Conservation (phyloP, 805 yeast species). For the Lipomyces spencermartinsiae region DNA sequence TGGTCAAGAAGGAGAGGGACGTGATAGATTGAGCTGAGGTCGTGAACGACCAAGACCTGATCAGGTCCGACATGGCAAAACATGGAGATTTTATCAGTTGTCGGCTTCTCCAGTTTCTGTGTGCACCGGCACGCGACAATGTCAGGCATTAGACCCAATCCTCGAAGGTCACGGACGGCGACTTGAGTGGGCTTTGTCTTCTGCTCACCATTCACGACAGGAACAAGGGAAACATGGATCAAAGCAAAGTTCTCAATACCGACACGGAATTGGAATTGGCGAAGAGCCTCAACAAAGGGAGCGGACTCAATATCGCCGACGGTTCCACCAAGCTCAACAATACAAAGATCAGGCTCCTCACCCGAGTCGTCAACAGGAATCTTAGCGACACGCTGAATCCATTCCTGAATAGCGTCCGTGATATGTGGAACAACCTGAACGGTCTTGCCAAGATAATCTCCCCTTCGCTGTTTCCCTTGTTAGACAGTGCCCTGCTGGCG, state of each 20-base stretch:
- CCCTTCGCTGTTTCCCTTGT: constrained; percentile 62
- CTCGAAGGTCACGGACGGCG: constrained; percentile 94
- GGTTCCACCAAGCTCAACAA: constrained; percentile 95
- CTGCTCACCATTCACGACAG: constrained; percentile 98
- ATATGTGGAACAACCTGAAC: constrained; percentile 99
- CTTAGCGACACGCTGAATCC: constrained; percentile 93
- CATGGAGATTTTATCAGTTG: constrained; percentile 97
- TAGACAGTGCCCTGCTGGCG: background rate
- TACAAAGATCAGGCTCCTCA: constrained; percentile 92
- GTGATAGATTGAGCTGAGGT: constrained; percentile 95
- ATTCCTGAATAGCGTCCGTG: constrained; percentile 96
- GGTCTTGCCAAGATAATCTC: constrained; percentile 98
- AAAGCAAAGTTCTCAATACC: constrained; percentile 93
- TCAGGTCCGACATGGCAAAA: constrained; percentile 99
- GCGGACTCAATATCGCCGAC: constrained; percentile 99
- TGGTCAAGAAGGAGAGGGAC: constrained; percentile 91
- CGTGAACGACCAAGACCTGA: constrained; percentile 96
- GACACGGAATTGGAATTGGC: constrained; percentile 98
- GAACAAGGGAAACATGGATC: constrained; percentile 95
- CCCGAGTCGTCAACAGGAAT: constrained; percentile 92
- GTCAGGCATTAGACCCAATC: constrained; percentile 93
- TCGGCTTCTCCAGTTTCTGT: constrained; percentile 75
- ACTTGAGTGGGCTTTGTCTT: constrained; percentile 99
- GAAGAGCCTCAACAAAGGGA: constrained; percentile 97
- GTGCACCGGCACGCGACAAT: constrained; percentile 98